phyloP scores from a whole-genome alignment of 257 asterid genomes.

The Nicotiana tabacum region DNA sequence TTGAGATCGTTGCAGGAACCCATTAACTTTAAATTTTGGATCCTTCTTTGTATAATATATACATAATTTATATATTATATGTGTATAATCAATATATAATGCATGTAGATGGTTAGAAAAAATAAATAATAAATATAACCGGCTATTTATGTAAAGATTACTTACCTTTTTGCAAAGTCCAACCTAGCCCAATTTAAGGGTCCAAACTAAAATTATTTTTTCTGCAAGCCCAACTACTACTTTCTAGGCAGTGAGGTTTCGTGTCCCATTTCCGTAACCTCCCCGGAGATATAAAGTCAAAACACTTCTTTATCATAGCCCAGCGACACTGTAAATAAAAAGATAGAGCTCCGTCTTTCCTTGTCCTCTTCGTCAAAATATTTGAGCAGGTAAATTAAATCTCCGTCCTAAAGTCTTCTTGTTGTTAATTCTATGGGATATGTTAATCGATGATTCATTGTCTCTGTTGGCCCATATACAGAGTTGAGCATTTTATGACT shows the following conservation, averaged over 20 bases:
- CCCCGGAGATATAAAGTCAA: not conserved
- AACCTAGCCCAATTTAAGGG: not conserved
- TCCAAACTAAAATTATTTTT: too few relatives aligned
- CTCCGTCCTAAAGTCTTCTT: not conserved
- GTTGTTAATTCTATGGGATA: not conserved
- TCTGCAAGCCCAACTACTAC: too few relatives aligned
- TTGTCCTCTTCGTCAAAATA: not conserved
- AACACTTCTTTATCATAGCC: not conserved
- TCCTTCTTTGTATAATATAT: too few relatives aligned
- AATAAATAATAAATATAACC: too few relatives aligned
- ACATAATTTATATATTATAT: too few relatives aligned
- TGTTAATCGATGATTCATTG: not conserved
- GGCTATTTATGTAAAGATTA: too few relatives aligned
- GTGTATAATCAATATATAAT: too few relatives aligned
- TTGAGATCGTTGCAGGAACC: too few relatives aligned
- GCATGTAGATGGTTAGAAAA: too few relatives aligned
- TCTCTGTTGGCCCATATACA: not conserved
- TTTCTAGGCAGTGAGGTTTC: not conserved
- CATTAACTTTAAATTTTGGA: too few relatives aligned
- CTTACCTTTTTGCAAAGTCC: too few relatives aligned
- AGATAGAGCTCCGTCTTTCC: not conserved
- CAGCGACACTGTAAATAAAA: not conserved
- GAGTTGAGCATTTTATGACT: constrained; percentile 28
- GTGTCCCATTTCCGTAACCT: not conserved
- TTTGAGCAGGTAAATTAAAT: not conserved